A percentile compares a stretch with the other conserved stretches of the same genome.
Conservation (phyloP, 306 rosid species). For the Lagenaria siceraria region DNA sequence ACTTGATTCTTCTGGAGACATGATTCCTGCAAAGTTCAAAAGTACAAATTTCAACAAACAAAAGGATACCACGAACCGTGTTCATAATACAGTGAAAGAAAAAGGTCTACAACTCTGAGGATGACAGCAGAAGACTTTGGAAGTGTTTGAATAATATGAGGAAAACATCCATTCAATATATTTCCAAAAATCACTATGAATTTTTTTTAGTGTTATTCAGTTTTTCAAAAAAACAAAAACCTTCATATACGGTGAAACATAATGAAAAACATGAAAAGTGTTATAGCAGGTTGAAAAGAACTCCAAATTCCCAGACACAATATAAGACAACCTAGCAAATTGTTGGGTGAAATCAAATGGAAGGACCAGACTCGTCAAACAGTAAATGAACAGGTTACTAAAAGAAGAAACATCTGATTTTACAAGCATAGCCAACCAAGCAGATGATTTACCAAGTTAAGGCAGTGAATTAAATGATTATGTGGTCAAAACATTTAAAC, state of each 20-base stretch:
- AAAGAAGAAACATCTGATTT: neutral
- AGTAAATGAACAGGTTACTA: neutral
- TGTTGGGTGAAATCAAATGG: neutral
- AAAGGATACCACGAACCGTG: neutral
- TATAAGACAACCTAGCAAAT: neutral
- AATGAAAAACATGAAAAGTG: neutral
- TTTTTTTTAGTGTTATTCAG: neutral
- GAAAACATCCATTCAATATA: neutral
- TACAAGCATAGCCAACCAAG: neutral
- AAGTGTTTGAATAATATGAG: neutral
- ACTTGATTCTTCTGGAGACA: conserved; percentile 24
- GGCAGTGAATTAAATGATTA: neutral
- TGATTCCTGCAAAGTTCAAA: conserved; percentile 31
- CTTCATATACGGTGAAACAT: neutral
- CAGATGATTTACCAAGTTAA: neutral
- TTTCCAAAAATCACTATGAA: neutral
- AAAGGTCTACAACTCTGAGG: neutral
- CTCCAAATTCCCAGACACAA: neutral
- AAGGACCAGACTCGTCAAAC: neutral
- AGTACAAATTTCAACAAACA: conserved; percentile 9
- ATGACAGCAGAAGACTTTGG: neutral
- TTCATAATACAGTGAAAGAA: neutral
- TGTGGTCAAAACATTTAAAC: neutral
- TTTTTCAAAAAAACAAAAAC: neutral
- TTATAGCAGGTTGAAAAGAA: neutral